These are phyloP conservation scores for Dentipellis fragilis DNA, from an alignment of 768 basidiomycete genomes.

Conservation along the genomic window DNA sequence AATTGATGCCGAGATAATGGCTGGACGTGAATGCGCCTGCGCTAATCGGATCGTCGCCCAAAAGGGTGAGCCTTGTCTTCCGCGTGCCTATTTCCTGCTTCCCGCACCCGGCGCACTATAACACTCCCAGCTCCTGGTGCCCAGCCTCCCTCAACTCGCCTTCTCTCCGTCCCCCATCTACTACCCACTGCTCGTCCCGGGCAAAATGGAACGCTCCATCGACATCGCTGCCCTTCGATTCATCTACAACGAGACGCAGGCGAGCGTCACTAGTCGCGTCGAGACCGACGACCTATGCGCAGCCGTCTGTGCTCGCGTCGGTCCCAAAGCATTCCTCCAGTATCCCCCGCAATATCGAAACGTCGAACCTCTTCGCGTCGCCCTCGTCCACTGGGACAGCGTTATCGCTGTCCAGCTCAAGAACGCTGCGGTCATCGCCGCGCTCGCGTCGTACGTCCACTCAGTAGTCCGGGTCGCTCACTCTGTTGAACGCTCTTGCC, in stretches of 20 bases:
- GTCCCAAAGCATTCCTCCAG: not conserved
- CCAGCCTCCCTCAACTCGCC: too few species aligned
- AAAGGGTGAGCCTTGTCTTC: too few species aligned
- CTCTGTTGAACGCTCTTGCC: not conserved
- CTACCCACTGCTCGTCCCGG: too few species aligned
- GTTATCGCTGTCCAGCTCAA: not conserved
- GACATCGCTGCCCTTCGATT: not conserved
- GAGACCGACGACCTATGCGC: not conserved
- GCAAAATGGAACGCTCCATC: too few species aligned
- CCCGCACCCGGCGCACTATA: too few species aligned
- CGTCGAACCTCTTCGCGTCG: not conserved
- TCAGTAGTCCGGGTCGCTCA: not conserved
- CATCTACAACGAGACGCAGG: not conserved
- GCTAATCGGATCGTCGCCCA: too few species aligned
- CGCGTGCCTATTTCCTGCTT: too few species aligned
- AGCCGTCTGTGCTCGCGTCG: not conserved
- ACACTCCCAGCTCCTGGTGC: too few species aligned
- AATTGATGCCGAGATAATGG: too few species aligned
- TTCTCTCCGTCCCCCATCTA: too few species aligned
- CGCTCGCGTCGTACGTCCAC: not conserved
- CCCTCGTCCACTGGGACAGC: not conserved
- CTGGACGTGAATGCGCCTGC: too few species aligned
- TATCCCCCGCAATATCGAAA: not conserved
- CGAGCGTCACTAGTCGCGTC: not conserved
- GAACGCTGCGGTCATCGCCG: not conserved